A percentile compares a stretch with the other conserved stretches of the same genome.
These are phyloP conservation scores for Aspergillus candidus DNA, from an alignment of 2,329 filamentous ascomycete species.

Conservation along the genomic window DNA sequence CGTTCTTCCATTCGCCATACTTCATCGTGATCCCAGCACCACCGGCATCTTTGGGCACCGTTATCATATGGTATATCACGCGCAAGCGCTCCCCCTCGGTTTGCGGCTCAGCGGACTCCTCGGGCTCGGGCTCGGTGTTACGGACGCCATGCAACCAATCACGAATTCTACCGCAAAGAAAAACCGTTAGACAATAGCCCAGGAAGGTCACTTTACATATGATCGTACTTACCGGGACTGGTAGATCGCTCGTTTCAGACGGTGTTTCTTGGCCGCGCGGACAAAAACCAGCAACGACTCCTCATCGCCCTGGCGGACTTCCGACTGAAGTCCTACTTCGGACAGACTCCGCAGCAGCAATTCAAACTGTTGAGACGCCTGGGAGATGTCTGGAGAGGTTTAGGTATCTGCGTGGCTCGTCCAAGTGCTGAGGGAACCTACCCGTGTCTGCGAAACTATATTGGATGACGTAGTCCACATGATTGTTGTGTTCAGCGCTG, in stretches of 20 bases:
- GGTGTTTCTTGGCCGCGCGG: constrained; percentile 64
- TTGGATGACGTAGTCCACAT: constrained; percentile 85
- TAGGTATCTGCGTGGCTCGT: constrained; percentile 3
- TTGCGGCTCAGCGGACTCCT: constrained; percentile 69
- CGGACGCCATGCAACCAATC: constrained; percentile 95
- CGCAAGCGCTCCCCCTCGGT: constrained; percentile 85
- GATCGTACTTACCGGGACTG: constrained; percentile 56
- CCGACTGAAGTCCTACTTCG: constrained; percentile 72
- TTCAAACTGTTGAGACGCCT: constrained; percentile 70
- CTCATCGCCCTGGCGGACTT: constrained; percentile 75
- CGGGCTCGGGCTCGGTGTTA: constrained; percentile 65
- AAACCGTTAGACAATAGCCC: neutral
- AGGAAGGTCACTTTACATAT: neutral
- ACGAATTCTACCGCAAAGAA: constrained; percentile 56
- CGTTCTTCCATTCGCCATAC: constrained; percentile 63
- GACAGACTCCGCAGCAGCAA: constrained; percentile 72
- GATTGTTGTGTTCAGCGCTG: constrained; percentile 48
- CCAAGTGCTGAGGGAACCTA: constrained; percentile 31
- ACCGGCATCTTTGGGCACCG: constrained; percentile 64
- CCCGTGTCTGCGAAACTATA: constrained; percentile 66
- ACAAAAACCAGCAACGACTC: constrained; percentile 78
- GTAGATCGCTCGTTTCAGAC: constrained; percentile 76
- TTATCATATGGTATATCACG: constrained; percentile 80
- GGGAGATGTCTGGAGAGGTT: constrained; percentile 51
- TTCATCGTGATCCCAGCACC: constrained; percentile 69